Evolutionary conservation across 495 filamentous ascomycete species (phyloP).

Genomic region (Aspergillus coremiiformis): DNA sequence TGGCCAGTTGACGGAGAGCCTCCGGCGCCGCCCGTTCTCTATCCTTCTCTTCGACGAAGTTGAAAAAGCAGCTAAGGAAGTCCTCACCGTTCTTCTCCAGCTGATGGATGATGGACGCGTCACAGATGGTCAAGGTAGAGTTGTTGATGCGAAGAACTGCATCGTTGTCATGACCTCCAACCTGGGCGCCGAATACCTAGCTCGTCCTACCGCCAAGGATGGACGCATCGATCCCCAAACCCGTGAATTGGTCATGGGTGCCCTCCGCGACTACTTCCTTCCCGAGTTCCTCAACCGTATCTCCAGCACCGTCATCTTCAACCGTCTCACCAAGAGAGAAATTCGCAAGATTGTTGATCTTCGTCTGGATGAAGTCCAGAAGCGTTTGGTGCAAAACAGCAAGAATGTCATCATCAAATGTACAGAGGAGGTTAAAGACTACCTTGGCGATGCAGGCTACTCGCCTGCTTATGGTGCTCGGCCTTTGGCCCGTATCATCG

Average conservation of each 20-base stretch:
- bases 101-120: slow-evolving; percentile 99
- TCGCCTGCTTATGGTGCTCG: slow-evolving; percentile 90
- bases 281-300: slow-evolving; percentile 98
- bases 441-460: slow-evolving; percentile 81
- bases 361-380: slow-evolving; percentile 81
- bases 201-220: slow-evolving; percentile 64
- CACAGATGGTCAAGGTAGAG: slow-evolving; percentile 90
- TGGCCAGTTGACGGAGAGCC: slow-evolving; percentile 88
- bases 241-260: slow-evolving; percentile 76
- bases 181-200: slow-evolving; percentile 87
- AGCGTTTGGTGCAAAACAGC: slow-evolving; percentile 69
- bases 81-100: slow-evolving; percentile 90
- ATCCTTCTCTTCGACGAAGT: slow-evolving; percentile 97
- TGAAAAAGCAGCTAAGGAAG: slow-evolving; percentile 97
- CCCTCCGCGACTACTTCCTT: slow-evolving; percentile 89
- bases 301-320: slow-evolving; percentile 93
- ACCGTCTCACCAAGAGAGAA: slow-evolving; percentile 79
- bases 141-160: slow-evolving; percentile 93
- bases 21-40: slow-evolving; percentile 91
- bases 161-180: slow-evolving; percentile 99
- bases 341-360: slow-evolving; percentile 96
- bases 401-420: slow-evolving; percentile 74
- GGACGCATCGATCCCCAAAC: slow-evolving; percentile 85
- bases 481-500: slow-evolving; percentile 79
- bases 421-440: slow-evolving; percentile 77